Evolutionary conservation across 2,329 filamentous ascomycete species (phyloP), one percentile per base, ranked within the genome.

Genomic region (Cytospora piceae): DNA sequence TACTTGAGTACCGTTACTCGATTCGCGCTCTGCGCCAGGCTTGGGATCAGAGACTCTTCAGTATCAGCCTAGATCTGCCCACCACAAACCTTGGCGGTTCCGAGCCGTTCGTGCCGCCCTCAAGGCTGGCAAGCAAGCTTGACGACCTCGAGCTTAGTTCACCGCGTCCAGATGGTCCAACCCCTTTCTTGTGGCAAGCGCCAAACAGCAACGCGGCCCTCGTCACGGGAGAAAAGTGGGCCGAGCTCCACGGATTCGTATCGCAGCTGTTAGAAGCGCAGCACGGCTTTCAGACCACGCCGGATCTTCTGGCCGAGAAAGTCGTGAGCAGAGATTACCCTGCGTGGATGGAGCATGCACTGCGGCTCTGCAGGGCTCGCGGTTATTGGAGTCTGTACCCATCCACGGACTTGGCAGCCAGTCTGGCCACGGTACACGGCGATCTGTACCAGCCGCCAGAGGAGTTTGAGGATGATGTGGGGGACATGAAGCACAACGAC

Each of bases 361-460:
- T 95, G 46, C 89, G 92, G 73, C 83, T 97, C 20, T 90, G 91
- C 69, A 87, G 90, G 15, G 85, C 88, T 4, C 85, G 91, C 32
- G 92, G 91, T 15, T 97, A 96, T 77, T 87, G 85, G 71, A 87
- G 92, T 61, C 77, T 96, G 0, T 97, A 97, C 73, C 94, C 94
- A 0, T 86, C 87, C 46, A 81, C 85, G 24, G 77, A 78, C 68
- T 84, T 75, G 58, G 83, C 74, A 49, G 80, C 71, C 27, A 80
- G 85, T 5, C 78, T 96, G 15, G 87, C 87, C n/a, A 90, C 88
- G 0, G 80, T 94, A 0, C 94, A 97, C 75, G 87, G 84, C 67
- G 94, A 97, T 70, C 78, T 96, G 6, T 88, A 87, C 66, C 84
- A 86, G 49, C 74, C 82, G 1, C 93, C 93, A 0, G 93, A 97